Evolutionary conservation across 352 stramenopile genomes (phyloP).

Genomic region (Globisporangium splendens): DNA sequence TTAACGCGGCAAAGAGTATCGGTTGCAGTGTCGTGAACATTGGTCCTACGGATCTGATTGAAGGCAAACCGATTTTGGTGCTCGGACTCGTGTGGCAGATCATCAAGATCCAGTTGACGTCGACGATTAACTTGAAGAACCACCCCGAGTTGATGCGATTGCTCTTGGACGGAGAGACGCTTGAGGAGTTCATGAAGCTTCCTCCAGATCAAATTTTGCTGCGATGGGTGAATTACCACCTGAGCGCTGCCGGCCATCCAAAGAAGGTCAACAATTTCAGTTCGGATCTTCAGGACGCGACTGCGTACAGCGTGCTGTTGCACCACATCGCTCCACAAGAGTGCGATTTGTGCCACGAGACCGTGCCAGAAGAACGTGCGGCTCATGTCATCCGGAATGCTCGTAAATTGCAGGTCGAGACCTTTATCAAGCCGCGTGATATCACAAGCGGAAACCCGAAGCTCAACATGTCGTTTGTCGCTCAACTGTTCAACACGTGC

Average conservation of each 20-base stretch:
- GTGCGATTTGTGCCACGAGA: conserved; percentile 65
- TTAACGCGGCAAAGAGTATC: conserved; percentile 92
- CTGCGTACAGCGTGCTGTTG: conserved; percentile 84
- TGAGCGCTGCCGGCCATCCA: conserved; percentile 66
- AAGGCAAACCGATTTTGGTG: conserved; percentile 87
- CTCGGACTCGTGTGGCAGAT: conserved; percentile 93
- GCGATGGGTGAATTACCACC: conserved; percentile 94
- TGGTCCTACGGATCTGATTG: conserved; percentile 79
- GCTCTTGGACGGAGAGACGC: conserved; percentile 80
- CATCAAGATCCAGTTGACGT: conserved; percentile 92
- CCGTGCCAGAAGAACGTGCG: conserved; percentile 54
- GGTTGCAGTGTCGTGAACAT: conserved; percentile 94
- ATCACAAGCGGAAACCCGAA: conserved; percentile 92
- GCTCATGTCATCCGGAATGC: conserved; percentile 84
- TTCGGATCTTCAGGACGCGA: conserved; percentile 77
- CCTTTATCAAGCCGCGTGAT: conserved; percentile 91
- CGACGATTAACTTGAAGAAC: conserved; percentile 91
- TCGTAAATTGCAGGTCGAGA: conserved; percentile 78
- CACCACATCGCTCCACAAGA: conserved; percentile 79
- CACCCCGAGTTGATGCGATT: conserved; percentile 88
- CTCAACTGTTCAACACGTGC: conserved; percentile 92
- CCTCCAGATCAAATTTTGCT: conserved; percentile 90
- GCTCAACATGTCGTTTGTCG: conserved; percentile 89
- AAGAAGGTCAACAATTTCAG: conserved; percentile 83
- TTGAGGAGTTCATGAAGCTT: conserved; percentile 89